Percentiles rank a stretch among this genome's conserved stretches.
Evolutionary conservation across 208 protist species (phyloP).

Genomic region (Naegleria fowleri): DNA sequence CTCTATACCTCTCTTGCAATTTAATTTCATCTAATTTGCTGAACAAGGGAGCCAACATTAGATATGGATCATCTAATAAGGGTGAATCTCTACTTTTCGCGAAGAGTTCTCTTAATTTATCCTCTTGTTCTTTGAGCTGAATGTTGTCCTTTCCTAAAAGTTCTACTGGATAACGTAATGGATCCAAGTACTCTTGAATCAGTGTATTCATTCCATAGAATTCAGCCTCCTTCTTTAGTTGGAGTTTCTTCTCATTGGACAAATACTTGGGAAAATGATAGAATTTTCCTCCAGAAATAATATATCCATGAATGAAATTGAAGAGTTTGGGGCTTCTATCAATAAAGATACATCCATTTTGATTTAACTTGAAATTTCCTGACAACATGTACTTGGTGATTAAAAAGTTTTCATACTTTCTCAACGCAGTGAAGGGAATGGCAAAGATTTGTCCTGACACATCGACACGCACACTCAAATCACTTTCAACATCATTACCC

Average conservation of each 20-base stretch:
- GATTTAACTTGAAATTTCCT: not conserved
- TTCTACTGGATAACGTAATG: conserved; percentile 10
- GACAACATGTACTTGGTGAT: not conserved
- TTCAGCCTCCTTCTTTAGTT: not conserved
- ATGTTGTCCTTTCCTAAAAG: not conserved
- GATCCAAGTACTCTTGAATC: not conserved
- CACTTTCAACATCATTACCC: not conserved
- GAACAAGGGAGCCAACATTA: not conserved
- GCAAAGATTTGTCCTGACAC: not conserved
- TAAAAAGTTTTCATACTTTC: not conserved
- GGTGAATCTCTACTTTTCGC: not conserved
- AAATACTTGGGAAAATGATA: not conserved
- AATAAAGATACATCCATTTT: not conserved
- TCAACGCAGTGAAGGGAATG: not conserved
- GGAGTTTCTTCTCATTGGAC: not conserved
- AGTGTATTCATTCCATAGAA: not conserved
- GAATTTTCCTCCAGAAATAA: not conserved
- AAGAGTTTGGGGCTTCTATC: not conserved
- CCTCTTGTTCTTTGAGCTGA: not conserved
- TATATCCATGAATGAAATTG: not conserved
- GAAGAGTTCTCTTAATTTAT: conserved; percentile 8
- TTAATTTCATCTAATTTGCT: not conserved
- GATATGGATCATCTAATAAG: not conserved
- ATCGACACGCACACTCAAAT: not conserved
- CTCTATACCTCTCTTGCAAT: not conserved